These are phyloP conservation scores for Cryomyces antarcticus DNA, from an alignment of 495 filamentous ascomycete genomes.

Conservation along the genomic window DNA sequence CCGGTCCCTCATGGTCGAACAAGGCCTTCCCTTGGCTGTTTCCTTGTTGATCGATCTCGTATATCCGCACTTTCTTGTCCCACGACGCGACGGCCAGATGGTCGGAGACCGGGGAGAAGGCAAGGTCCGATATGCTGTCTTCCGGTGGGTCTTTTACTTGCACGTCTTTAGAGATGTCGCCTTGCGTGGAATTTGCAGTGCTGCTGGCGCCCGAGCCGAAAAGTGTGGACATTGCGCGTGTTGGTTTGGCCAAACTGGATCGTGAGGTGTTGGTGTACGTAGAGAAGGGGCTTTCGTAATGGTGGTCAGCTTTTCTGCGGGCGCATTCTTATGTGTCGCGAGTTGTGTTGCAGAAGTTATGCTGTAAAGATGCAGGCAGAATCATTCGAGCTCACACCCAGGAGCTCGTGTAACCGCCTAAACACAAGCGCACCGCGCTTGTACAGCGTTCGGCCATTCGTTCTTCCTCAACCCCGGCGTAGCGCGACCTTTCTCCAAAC, in stretches of 20 bases:
- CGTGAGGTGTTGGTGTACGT: not conserved
- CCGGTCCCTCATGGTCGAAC: conserved; percentile 57
- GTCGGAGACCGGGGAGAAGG: conserved; percentile 59
- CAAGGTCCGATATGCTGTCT: conserved; percentile 69
- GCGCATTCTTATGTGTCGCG: no score
- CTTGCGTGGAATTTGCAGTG: conserved; percentile 46
- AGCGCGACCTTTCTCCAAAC: not conserved
- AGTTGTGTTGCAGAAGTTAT: no score
- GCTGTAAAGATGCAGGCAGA: no score
- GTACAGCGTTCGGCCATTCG: not conserved
- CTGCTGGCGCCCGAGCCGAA: conserved; percentile 35
- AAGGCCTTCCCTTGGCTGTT: conserved; percentile 56
- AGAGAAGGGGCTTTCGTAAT: no score
- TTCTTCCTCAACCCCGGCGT: not conserved
- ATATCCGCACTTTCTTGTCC: conserved; percentile 89
- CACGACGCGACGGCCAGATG: conserved; percentile 73
- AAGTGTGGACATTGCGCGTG: conserved; percentile 27
- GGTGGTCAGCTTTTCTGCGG: no score
- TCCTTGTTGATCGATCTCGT: conserved; percentile 56
- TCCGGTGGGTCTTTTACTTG: conserved; percentile 53
- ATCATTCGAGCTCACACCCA: not conserved
- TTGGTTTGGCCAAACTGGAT: no score
- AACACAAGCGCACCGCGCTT: not conserved
- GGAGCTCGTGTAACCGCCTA: not conserved
- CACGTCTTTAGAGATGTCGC: conserved; percentile 81